Evolutionary conservation across 345 rosid species (phyloP), one percentile per base, ranked within the genome.

Genomic region (Gynandropsis gynandra): DNA sequence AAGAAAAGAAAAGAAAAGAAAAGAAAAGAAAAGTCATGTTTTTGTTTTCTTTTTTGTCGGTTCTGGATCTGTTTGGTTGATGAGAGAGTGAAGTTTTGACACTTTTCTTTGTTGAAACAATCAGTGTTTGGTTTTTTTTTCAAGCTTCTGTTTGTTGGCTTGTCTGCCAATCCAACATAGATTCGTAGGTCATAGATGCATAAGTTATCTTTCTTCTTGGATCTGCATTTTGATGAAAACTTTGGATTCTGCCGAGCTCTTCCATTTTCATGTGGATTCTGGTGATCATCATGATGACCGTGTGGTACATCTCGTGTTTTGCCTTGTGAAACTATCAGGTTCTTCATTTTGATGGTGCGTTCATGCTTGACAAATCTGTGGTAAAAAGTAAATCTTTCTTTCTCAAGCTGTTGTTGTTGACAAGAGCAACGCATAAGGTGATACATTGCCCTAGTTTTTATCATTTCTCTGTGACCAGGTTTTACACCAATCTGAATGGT

Each of bases 301-400:
- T 47, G 54, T 2, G 29, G 29, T 24, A 24, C 9, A 11, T 16
- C 4, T 63, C 33, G 21, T 42, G 37, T 63, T 39, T 34, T 7
- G 15, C 24, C 14, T 47, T 54, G 29, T n/a, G n/a, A n/a, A n/a
- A n/a, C n/a, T n/a, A n/a, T n/a, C 34, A 37, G 41, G 43, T 47
- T 31, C 11, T 29, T 42, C 32, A 10, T 39, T n/a, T n/a, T n/a
- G n/a, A n/a, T n/a, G n/a, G n/a, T n/a, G n/a, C n/a, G n/a, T n/a
- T n/a, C n/a, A n/a, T n/a, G n/a, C n/a, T n/a, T n/a, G n/a, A n/a
- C n/a, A n/a, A n/a, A n/a, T n/a, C n/a, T n/a, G n/a, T n/a, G n/a
- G n/a, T n/a, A n/a, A n/a, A n/a, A n/a, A n/a, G n/a, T n/a, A n/a
- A n/a, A n/a, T n/a, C n/a, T n/a, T n/a, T n/a, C n/a, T n/a, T n/a